A percentile compares a stretch with the other conserved stretches of the same genome.
These are phyloP conservation scores for Bryopsis sp. DNA, from an alignment of 139 green algal genomes.

Conservation along the genomic window DNA sequence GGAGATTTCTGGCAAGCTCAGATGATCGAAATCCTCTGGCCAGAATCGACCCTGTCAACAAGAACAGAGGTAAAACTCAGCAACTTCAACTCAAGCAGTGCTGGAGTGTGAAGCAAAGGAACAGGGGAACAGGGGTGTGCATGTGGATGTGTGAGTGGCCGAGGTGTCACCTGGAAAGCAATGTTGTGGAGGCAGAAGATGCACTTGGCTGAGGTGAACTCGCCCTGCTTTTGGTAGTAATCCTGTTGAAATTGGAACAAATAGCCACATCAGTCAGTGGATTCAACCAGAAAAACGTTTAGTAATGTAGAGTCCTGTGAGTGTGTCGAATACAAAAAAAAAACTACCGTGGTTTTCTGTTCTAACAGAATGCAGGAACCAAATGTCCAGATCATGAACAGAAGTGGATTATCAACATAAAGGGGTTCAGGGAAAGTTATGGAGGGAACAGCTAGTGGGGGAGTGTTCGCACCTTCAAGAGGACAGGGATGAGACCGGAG, in stretches of 20 bases:
- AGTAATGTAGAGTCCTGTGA: too few relatives aligned
- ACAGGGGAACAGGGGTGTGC: too few relatives aligned
- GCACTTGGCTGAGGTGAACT: conserved; percentile 71
- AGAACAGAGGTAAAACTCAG: too few relatives aligned
- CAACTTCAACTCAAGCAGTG: too few relatives aligned
- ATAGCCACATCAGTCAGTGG: too few relatives aligned
- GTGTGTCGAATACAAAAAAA: too few relatives aligned
- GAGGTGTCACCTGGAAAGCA: conserved; percentile 76
- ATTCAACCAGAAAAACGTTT: too few relatives aligned
- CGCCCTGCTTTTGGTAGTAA: conserved; percentile 58
- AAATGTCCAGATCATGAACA: background rate
- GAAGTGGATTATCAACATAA: background rate
- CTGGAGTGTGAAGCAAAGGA: too few relatives aligned
- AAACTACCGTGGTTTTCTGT: too few relatives aligned
- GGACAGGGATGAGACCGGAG: conserved; percentile 69
- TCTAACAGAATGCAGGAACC: too few relatives aligned
- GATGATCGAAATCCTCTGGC: conserved; percentile 56
- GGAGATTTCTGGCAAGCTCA: conserved; percentile 56
- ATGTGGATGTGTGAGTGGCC: too few relatives aligned
- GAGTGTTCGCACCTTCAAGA: conserved; percentile 81
- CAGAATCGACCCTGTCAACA: conserved; percentile 88
- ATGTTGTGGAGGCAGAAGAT: conserved; percentile 96
- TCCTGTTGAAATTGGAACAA: conserved; percentile 51
- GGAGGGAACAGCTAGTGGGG: too few relatives aligned
- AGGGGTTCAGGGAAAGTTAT: background rate